Evolutionary conservation across 805 yeast genomes (phyloP), one percentile per base, ranked within the genome.

Genomic region (Starmera quercuum): DNA sequence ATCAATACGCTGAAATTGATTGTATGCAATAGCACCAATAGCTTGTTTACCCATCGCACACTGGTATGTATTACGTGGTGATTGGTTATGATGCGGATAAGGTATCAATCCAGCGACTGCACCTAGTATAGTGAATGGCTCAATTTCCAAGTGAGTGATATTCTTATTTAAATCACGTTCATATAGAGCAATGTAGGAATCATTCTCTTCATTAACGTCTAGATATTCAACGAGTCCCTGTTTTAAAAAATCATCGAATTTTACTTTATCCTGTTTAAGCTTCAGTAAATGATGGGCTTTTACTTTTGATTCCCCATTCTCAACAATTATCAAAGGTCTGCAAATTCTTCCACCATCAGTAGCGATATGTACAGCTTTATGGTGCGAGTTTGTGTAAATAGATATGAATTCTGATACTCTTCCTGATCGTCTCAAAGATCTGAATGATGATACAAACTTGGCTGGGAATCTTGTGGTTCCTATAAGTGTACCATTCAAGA

Each of bases 11-110:
- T 86, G 75, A 64, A 92, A 84, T 62, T 92, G 98, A 59, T 92
- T 92, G 58, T 92, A 92, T 9, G 95, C 96, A 61, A 92, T 92
- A 3, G 97, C 97, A 47, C 98, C 98, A 59, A 92, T 90, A n/a
- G 98, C 98, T 65, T 92, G 98, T 63, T 86, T 86, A 77, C 95
- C 95, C 95, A 84, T 84, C 54, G 95, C 95, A 71, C 94, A 84
- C 61, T 84, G 95, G 61, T 84, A 84, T 5, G 95, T 84, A 60
- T 84, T 84, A 68, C 95, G 76, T 29, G 95, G 95, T 5, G 94
- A 83, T 62, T 84, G 95, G 61, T 84, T 84, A 56, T 84, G 95
- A 54, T 84, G 95, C 30, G 95, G 95, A 52, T 85, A 84, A 14
- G 95, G 95, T 66, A 84, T 84, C 47, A 84, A 68, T 19, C 95